Evolutionary conservation across 129 eudicot genomes (phyloP), one percentile per base, ranked within the genome.

Genomic region (Arctium minus): DNA sequence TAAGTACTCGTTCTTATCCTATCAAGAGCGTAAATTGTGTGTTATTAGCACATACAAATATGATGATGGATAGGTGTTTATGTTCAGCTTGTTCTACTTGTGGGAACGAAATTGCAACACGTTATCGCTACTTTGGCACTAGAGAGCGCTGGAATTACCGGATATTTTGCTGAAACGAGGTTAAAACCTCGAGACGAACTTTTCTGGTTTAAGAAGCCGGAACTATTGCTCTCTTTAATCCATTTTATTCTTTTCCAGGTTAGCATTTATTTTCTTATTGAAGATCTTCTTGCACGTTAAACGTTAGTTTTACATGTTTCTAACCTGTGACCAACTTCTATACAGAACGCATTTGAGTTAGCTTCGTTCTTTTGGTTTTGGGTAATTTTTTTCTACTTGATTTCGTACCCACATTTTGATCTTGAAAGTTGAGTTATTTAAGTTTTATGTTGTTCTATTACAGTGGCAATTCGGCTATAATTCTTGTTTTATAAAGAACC

Each of bases 221-320:
- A 96, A 85, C 80, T 93, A 6, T 74, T 96, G 87, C 86, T 96
- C 83, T 83, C 86, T 62, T 84, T 96, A 73, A 93, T 96, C 81
- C 99, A 96, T 87, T 96, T 96, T 72, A 81, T 93, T 83, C 99
- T 96, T 82, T 96, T 96, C 92, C 99, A 96, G 99, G 99, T 96
- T 75, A 9, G 85, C 67, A 27, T 75, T 44, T 77, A 40, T 22
- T 22, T 79, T 33, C 35, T 79, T 53, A 13, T 53, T 53, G 22
- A 53, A 56, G 27, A 56, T 78, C 56, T 78, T 18, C 39, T 62
- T 62, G 11, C 10, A 6, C 40, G 6, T 37, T 9, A 44, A 46
- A 17, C 68, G 8, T 60, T n/a, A 60, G 30, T 60, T 60, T 60
- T 60, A 17, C 68, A 8, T 7, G 33, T 9, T 67, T 27, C 82